Base-by-base conservation (phyloP, 1,284 basidiomycete species). In the Boletus mariae region DNA sequence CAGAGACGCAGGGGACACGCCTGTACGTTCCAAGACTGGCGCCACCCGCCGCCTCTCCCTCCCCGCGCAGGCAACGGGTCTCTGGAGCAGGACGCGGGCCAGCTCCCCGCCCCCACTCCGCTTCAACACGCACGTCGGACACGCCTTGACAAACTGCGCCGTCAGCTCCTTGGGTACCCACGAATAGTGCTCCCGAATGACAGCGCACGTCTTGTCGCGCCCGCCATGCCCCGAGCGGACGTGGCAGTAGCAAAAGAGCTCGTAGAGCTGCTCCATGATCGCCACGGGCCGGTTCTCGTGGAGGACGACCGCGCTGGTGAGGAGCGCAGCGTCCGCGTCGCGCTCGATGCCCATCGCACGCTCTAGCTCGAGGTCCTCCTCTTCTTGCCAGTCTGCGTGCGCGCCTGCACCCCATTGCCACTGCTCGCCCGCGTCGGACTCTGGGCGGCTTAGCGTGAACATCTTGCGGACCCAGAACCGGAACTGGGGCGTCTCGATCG, bases 131-230 rank as follows among this genome's bases (percentile, higher is more conserved):
- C 90, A 92, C 10, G 84, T 84, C 9, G 88, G 88, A 64, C 89
- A 92, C 26, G 77, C 77, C 64, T 83, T 84, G 64, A 91, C 83
- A 62, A 90, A 92, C 54, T 80, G 80, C 8, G 85, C 80, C 47
- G 90, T 80, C 46, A 92, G 80, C 62, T 86, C 86, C 69, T 89
- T 90, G 13, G 90, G 89, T 41, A 92, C 80, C 84, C 87, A 91
- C 10, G 85, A 84, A 66, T 89, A 90, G 60, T 81, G 78, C 56
- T 80, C 72, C 49, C 82, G 75, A 41, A 90, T 77, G 53, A 80
- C 70, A 12, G 73, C 74, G 47, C 75, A 79, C 0, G 88, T 92
- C 73, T 82, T 87, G 68, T 91, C 89, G n/a, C 85, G 77, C 29
- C 87, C 87, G 9, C 82, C 85, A 63, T 92, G 90, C n/a, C 77